Base-by-base conservation (phyloP, 2,329 filamentous ascomycete genomes). In the Botrytis medusae region DNA sequence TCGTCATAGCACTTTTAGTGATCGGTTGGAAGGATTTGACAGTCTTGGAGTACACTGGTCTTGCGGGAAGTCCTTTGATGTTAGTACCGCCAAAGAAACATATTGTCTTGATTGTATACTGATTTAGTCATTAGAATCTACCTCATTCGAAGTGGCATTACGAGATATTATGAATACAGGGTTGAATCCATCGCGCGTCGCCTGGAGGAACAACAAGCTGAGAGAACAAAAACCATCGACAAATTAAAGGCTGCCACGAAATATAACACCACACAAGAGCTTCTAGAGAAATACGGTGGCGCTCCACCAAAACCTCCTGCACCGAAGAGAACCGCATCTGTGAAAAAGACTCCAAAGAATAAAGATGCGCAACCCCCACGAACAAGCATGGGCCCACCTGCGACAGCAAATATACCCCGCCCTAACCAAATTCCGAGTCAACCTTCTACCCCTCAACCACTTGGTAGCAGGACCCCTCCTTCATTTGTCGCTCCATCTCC, bases 191-290 rank as follows among this genome's bases (percentile, higher is more conserved):
- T 93, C 18, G 89, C 92, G 77, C 82, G 86, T 57, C 88, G 91
- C 59, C 86, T 98, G 44, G 92, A 95, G 78, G 88, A 88, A 32
- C 87, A 95, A 51, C 90, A 95, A 79, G 89, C 90, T 71, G 93
- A 98, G 82, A 90, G 95, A 71, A 90, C 93, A 74, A 90, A 90
- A 78, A 97, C 95, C 2, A 98, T 99, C 77, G 92, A 97, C 81
- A 95, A 95, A 83, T 89, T 99, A 76, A 99, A 99, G 83, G 91
- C 92, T 74, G 95, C 95, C 40, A 99, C 96, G 48, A 97, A 93
- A 82, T 99, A 98, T 84, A 93, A 98, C 83, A 96, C 95, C 46
- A 99, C 96, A 1, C 90, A 97, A 79, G 90, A 98, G 81, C 84
- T 99, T 74, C 88, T 99, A 18, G 93, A 98, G 79, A 99, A 98